Evolutionary conservation across 768 basidiomycete species (phyloP).

Genomic region (Leccinum boreale): DNA sequence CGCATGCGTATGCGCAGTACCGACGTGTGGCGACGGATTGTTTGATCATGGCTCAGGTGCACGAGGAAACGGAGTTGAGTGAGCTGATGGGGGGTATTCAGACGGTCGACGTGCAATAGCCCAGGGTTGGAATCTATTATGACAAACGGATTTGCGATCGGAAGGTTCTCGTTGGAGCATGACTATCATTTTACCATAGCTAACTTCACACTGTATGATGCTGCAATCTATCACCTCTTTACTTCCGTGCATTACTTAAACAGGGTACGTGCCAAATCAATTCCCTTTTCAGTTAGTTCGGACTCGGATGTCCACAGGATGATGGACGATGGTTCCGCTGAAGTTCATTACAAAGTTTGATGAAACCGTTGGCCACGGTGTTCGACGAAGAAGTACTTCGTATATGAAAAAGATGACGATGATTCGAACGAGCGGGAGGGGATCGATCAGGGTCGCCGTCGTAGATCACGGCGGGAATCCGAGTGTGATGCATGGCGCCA

Average conservation of each 20-base stretch:
- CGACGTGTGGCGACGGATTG: background rate
- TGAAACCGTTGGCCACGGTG: no score
- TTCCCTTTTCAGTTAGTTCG: no score
- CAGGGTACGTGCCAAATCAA: background rate
- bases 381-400: no score
- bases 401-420: no score
- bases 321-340: no score
- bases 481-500: slow-evolving; percentile 76
- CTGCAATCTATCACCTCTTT: background rate
- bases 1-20: background rate
- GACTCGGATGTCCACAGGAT: no score
- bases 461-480: slow-evolving; percentile 89
- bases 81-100: background rate
- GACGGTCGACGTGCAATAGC: background rate
- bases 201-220: background rate
- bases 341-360: no score
- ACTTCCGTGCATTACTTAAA: no score
- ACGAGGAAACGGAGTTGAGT: background rate
- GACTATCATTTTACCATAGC: no score
- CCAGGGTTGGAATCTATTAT: background rate
- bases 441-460: slow-evolving; percentile 57
- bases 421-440: slow-evolving; percentile 34
- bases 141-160: background rate
- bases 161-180: background rate
- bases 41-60: background rate